phyloP scores from a whole-genome alignment of 768 basidiomycete genomes.

The Suillus tomentosus region DNA sequence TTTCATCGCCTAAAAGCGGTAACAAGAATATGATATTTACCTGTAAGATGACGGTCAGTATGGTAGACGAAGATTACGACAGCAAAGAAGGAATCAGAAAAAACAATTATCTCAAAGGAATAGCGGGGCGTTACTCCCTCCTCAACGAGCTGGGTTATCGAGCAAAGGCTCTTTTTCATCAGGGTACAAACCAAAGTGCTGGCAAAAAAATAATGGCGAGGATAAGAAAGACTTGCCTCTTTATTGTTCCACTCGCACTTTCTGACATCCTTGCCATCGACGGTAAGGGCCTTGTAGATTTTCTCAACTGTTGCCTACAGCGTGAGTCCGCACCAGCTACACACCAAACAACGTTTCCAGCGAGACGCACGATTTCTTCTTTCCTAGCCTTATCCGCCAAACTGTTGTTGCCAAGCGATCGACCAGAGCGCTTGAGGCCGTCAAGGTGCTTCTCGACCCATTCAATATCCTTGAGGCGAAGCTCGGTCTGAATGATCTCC shows the following conservation, averaged over 20 bases:
- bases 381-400: constrained; percentile 95
- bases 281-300: constrained; percentile 73
- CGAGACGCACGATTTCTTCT: constrained; percentile 83
- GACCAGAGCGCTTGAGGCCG: constrained; percentile 67
- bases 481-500: constrained; percentile 94
- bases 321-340: constrained; percentile 19
- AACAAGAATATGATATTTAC: constrained; percentile 19
- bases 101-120: constrained; percentile 63
- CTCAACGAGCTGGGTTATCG: constrained; percentile 96
- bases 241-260: constrained; percentile 95
- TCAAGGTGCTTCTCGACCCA: constrained; percentile 96
- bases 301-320: constrained; percentile 82
- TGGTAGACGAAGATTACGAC: constrained; percentile 1
- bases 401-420: constrained; percentile 70
- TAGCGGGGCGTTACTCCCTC: constrained; percentile 87
- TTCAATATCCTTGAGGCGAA: constrained; percentile 96
- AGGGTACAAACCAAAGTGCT: constrained; percentile 16
- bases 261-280: constrained; percentile 86
- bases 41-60: constrained; percentile 20
- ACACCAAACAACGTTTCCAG: not conserved
- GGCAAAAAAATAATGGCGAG: constrained; percentile 7
- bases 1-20: constrained; percentile 48
- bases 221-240: constrained; percentile 65
- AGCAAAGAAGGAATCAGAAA: constrained; percentile 39
- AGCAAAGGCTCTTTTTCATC: constrained; percentile 87